These are phyloP conservation scores for Talaromyces sp. DNA, from an alignment of 2,329 filamentous ascomycete genomes.

Conservation along the genomic window DNA sequence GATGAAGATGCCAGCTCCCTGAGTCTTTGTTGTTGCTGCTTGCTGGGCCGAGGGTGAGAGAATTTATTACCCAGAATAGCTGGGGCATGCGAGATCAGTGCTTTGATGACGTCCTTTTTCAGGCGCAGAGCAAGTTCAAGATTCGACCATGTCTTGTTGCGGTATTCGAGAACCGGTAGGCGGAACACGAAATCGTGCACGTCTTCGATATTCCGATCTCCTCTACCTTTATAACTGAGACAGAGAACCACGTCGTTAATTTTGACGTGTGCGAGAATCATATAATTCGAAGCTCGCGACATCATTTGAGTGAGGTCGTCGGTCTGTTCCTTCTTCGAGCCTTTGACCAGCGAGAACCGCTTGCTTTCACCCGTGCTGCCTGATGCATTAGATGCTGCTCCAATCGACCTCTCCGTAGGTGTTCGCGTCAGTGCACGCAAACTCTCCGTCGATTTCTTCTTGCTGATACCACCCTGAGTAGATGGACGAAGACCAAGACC, in stretches of 20 bases:
- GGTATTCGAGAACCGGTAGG: conserved; percentile 88
- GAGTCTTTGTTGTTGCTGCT: conserved; percentile 71
- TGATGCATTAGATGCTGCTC: conserved; percentile 29
- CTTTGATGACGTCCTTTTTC: conserved; percentile 91
- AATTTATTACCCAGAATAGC: conserved; percentile 98
- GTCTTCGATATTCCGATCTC: conserved; percentile 92
- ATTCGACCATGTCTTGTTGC: conserved; percentile 99
- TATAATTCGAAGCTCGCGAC: conserved; percentile 87
- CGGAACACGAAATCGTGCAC: conserved; percentile 97
- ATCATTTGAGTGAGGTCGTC: conserved; percentile 98
- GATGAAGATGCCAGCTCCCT: conserved; percentile 80
- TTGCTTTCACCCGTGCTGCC: conserved; percentile 42
- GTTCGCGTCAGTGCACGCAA: conserved; percentile 35
- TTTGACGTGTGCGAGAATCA: conserved; percentile 94
- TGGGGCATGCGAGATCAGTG: conserved; percentile 89
- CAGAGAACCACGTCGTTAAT: conserved; percentile 94
- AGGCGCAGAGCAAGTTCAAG: conserved; percentile 86
- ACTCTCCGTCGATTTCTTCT: conserved; percentile 43
- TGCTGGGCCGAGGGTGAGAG: conserved; percentile 77
- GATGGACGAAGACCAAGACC: conserved; percentile 7
- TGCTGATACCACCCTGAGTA: conserved; percentile 29
- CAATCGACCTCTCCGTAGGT: conserved; percentile 37
- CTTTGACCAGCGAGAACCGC: conserved; percentile 45
- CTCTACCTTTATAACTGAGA: conserved; percentile 92
- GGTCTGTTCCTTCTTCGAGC: conserved; percentile 58